Conservation (phyloP, 2,329 filamentous ascomycete species). For the Neurospora crassa region DNA sequence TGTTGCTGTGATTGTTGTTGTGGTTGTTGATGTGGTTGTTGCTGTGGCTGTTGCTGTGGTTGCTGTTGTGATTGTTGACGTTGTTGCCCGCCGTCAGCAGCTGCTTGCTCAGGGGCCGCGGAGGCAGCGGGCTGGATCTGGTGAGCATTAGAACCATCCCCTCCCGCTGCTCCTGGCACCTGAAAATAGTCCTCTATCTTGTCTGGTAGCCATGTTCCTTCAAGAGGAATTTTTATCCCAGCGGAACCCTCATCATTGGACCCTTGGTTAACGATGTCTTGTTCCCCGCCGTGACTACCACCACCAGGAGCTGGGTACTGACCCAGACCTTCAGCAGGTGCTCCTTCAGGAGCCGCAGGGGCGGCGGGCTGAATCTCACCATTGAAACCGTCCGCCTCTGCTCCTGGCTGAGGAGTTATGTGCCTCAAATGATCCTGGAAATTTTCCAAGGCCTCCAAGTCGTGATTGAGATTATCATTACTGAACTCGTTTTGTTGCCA, state of each 20-base stretch:
- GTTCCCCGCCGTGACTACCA: neutral
- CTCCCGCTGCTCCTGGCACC: neutral
- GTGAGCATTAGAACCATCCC: neutral
- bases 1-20: too few species aligned
- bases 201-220: neutral
- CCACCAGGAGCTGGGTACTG: neutral
- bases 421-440: neutral
- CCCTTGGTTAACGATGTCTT: neutral
- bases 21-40: neutral
- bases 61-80: neutral
- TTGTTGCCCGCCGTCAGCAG: neutral
- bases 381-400: neutral
- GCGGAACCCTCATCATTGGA: too few species aligned
- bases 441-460: neutral
- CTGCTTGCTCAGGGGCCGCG: neutral
- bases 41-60: neutral
- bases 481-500: neutral
- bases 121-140: neutral
- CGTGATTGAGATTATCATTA: neutral
- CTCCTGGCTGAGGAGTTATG: neutral
- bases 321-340: neutral
- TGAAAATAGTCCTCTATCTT: neutral
- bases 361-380: neutral
- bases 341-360: neutral
- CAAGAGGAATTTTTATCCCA: fast-evolving